Conservation (phyloP, 352 stramenopile genomes). For the Paralagenidium karlingii region DNA sequence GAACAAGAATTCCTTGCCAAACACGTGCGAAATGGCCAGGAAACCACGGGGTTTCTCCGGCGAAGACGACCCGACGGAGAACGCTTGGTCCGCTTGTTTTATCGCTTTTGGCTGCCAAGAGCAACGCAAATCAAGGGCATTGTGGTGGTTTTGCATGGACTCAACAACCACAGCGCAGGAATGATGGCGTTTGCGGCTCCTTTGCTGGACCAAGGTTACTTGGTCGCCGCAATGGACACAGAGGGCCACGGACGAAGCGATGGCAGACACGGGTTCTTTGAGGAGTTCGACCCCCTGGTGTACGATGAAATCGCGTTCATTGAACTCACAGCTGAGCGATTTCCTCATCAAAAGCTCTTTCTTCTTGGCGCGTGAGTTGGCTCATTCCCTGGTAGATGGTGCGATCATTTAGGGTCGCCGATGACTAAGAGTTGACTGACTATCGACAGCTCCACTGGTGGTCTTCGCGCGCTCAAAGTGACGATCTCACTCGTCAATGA, state of each 20-base stretch:
- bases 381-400: neutral
- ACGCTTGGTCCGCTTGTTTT: conserved; percentile 42
- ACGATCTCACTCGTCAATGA: conserved; percentile 33
- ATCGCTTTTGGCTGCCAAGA: conserved; percentile 48
- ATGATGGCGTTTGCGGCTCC: conserved; percentile 65
- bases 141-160: conserved; percentile 55
- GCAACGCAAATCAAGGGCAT: conserved; percentile 25
- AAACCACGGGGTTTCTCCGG: conserved; percentile 43
- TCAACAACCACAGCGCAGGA: conserved; percentile 66
- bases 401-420: neutral
- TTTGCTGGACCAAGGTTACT: conserved; percentile 38
- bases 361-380: conserved; percentile 40
- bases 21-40: conserved; percentile 25
- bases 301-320: conserved; percentile 53
- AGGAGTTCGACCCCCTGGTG: conserved; percentile 31
- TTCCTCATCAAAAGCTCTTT: conserved; percentile 52
- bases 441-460: conserved; percentile 65
- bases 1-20: conserved; percentile 40
- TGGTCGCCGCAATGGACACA: conserved; percentile 49
- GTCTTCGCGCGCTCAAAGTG: conserved; percentile 44
- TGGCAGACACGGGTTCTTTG: conserved; percentile 61
- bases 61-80: no score
- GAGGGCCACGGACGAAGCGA: conserved; percentile 66
- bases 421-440: conserved; percentile 1
- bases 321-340: conserved; percentile 34